Base-by-base conservation (phyloP, 2,329 filamentous ascomycete species). In the Sporothrix mexicana region DNA sequence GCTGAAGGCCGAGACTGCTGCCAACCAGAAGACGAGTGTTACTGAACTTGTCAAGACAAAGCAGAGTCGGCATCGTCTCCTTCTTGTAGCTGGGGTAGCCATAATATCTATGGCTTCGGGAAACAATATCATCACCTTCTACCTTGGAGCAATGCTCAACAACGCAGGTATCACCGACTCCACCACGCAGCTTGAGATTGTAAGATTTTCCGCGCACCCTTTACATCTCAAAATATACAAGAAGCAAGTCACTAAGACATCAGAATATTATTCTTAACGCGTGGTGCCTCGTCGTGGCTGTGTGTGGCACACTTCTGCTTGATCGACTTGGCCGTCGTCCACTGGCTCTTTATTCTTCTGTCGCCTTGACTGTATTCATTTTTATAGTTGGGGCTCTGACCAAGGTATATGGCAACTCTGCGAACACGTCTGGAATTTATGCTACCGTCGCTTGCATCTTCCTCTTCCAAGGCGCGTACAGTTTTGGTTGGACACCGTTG, bases 381-480 rank as follows among this genome's bases (percentile, higher is more conserved):
- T 74, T 84, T 84, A 73, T 85, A 84, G 25, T 84, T 86, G 75
- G 73, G 9, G 71, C 20, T 2, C 30, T 74, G 12, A 72, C 72
- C 4, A 67, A 68, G 20, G 12, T 41, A 0, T 74, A 72, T 17
- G 69, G 69, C 9, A 17, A 57, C n/a, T 57, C 55, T 1, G 41
- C 41, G 15, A 47, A 73, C 17, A 67, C 23, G 17, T 74, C 73
- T 9, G 73, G 72, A 0, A 64, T 68, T 59, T 74, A 74, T 64
- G 74, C 47, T 23, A 72, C 73, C 3, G 72, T 88, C 17, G 85
- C 84, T 25, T 84, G 87, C 77, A 85, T 88, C 69, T 88, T 88
- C 79, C 80, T 88, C 55, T 88, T 88, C 73, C 85, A 85, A 1
- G 84, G 85, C 73, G 81, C 86, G 30, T 89, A 84, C 79, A 86